phyloP scores from a whole-genome alignment of 345 rosid species.

The Adansonia digitata region DNA sequence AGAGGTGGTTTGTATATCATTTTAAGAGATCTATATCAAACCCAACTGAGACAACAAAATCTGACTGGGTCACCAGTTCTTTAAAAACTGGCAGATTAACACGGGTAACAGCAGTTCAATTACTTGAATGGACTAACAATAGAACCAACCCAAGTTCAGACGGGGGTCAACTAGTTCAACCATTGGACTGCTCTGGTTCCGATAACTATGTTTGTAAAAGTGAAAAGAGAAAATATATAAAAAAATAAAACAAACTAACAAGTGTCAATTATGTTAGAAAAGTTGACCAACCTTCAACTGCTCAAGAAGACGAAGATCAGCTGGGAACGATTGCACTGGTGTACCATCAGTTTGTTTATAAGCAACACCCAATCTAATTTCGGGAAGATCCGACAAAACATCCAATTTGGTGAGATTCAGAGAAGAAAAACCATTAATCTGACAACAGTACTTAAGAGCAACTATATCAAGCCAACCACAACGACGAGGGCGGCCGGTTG shows the following conservation, averaged over 20 bases:
- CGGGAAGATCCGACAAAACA: constrained; percentile 79
- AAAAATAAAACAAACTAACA: background rate
- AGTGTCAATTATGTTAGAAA: background rate
- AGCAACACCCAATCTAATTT: constrained; percentile 77
- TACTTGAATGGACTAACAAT: no score
- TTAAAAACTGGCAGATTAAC: no score
- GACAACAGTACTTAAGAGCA: constrained; percentile 78
- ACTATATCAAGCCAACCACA: constrained; percentile 99
- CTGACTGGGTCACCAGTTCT: no score
- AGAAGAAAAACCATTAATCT: constrained; percentile 91
- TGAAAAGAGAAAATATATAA: background rate
- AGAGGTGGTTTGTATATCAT: no score
- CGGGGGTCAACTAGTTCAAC: background rate
- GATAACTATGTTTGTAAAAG: background rate
- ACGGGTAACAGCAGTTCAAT: no score
- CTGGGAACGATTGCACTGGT: constrained; percentile 73
- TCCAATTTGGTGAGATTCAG: constrained; percentile 93
- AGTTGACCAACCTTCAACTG: constrained; percentile 50
- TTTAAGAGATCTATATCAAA: no score
- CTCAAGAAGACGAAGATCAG: constrained; percentile 79
- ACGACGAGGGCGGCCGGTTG: constrained; percentile 98
- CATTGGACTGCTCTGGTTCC: background rate
- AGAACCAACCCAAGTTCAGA: background rate
- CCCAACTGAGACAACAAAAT: no score
- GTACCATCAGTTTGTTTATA: constrained; percentile 72